Base-by-base conservation (phyloP, 164 flowering plant species). In the Vitis riparia region DNA sequence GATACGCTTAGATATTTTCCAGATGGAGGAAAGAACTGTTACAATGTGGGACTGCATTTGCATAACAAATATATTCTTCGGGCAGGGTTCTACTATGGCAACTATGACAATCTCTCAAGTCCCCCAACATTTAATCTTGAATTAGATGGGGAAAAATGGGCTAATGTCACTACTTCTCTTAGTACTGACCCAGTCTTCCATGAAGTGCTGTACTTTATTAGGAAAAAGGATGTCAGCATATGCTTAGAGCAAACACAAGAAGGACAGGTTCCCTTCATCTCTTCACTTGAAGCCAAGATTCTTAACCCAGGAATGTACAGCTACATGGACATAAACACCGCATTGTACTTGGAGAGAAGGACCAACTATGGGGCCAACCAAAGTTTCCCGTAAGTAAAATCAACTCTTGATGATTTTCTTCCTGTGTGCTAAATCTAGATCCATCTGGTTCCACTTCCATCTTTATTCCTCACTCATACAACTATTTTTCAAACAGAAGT, bases 31-130 rank as follows among this genome's bases (percentile, higher is more conserved):
- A 17, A 32, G 56, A 69, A 69, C n/a, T 73, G 80, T 51, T 77
- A 77, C 68, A 23, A 63, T 5, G 16, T 67, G 3, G 64, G 32
- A 0, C 13, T 65, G 10, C 1, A 8, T 1, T 11, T 29, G 4
- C 8, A 9, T 5, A 2, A 2, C 11, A 55, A 23, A 44, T 70
- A 37, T 27, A 44, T 71, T 15, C 10, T 73, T 3, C 51, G 57
- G 3, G 79, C 73, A 0, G 79, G 73, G 0, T 76, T 76, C 59
- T 63, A 64, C 58, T 76, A 72, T 60, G 79, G 73, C 48, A 77
- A 77, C 62, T 77, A 73, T 8, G 76, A 73, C 15, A 65, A 65
- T 13, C 71, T 73, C 19, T 56, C 27, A 27, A 59, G 37, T 37
- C 76, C 76, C 32, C 76, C 80, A 0, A 69, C 65, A 0, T 77